These are phyloP conservation scores for Pseudomassariella vexata DNA, from an alignment of 2,329 filamentous ascomycete species.

Conservation along the genomic window DNA sequence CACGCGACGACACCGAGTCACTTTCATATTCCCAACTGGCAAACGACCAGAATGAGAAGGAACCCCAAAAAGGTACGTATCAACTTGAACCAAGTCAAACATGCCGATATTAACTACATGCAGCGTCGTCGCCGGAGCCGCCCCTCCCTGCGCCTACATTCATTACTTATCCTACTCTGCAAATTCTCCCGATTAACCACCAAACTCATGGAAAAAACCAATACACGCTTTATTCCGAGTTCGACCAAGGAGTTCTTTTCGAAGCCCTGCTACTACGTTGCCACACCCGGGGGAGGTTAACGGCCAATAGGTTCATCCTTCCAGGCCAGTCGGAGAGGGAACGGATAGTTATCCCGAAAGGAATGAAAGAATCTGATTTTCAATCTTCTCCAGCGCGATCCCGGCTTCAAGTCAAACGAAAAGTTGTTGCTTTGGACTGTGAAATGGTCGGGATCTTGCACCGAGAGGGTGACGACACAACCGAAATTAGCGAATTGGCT, in stretches of 20 bases:
- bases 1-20: too few species aligned
- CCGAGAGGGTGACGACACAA: not conserved
- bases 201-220: not conserved
- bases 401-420: too few species aligned
- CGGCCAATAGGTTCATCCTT: not conserved
- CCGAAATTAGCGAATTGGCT: slow-evolving; percentile 13
- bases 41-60: too few species aligned
- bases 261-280: slow-evolving; percentile 2
- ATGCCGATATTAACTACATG: not conserved
- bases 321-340: not conserved
- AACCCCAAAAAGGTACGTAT: too few species aligned
- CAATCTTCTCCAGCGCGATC: too few species aligned
- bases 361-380: too few species aligned
- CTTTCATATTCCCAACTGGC: too few species aligned
- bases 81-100: too few species aligned
- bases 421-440: slow-evolving; percentile 38
- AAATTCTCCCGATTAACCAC: not conserved
- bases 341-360: too few species aligned
- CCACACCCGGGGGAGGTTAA: not conserved
- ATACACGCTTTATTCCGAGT: not conserved
- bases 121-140: not conserved
- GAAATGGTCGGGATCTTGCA: slow-evolving; percentile 36
- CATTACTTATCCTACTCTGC: not conserved
- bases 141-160: not conserved
- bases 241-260: slow-evolving; percentile 1